Evolutionary conservation across 106 monocot species (phyloP), one percentile per base, ranked within the genome.

Genomic region (Allium fistulosum): DNA sequence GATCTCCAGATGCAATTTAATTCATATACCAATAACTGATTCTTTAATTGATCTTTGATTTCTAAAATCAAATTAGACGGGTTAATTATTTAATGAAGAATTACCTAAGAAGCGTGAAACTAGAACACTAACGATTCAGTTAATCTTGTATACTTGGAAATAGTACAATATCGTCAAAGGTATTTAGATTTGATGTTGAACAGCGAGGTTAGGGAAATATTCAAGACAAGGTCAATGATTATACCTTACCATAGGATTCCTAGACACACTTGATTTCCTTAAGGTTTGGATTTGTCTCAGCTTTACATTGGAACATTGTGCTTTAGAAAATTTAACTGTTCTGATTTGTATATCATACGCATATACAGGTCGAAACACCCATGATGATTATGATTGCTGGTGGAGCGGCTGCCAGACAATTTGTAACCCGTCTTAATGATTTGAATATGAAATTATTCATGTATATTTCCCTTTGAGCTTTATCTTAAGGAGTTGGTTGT

Each of bases 351-450:
- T 58, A 58, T 59, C 59, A 22, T 22, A 22, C 1, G 22, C 22
- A 22, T 22, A 22, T 22, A 22, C 77, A 95, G 94, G 94, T 95
- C 12, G 94, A 91, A 76, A 95, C 94, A 62, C 90, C 90, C 12
- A 95, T 91, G 91, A 91, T 95, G 88, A 95, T 88, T 71, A 95
- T 87, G 87, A 95, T 87, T 78, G 85, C 94, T 72, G 91, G 94
- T 68, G 94, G 94, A 70, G 94, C 90, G 69, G 85, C 91, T 82
- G 94, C 94, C 22, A 90, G 74, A 67, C 94, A 90, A 9, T 96
- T 91, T 77, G 83, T 88, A 47, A 92, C 91, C 4, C 78, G 88
- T 65, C 91, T 88, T 70, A 96, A 96, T 80, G 95, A 96, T 7
- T 76, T 96, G 59, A 92, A 96, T 69, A 92, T 91, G 91, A 81